Evolutionary conservation across 116 monocot species (phyloP).

Genomic region (Cymodocea nodosa): DNA sequence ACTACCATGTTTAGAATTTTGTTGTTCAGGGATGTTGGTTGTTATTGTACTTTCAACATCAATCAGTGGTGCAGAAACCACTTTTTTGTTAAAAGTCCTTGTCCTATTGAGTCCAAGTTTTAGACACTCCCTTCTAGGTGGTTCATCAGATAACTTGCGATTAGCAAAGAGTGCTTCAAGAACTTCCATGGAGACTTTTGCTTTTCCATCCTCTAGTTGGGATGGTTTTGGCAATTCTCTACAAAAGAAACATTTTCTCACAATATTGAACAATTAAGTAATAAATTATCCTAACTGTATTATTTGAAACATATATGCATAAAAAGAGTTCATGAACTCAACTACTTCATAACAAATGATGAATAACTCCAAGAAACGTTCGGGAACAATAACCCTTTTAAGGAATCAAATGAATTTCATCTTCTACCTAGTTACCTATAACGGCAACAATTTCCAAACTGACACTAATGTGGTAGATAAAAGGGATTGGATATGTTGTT

Average conservation of each 20-base stretch:
- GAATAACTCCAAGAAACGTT: too few relatives aligned
- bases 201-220: conserved; percentile 15
- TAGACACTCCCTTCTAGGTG: conserved; percentile 27
- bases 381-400: background rate
- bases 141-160: conserved; percentile 35
- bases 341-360: background rate
- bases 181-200: conserved; percentile 38
- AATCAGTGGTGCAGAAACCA: conserved; percentile 26
- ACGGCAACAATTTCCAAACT: too few relatives aligned
- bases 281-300: background rate
- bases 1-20: conserved; percentile 17
- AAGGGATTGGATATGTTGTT: too few relatives aligned
- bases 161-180: conserved; percentile 52
- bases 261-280: background rate
- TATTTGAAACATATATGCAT: background rate
- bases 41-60: conserved; percentile 11
- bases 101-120: conserved; percentile 53
- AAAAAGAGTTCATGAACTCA: background rate
- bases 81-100: conserved; percentile 26
- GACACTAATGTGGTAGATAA: too few relatives aligned
- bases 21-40: conserved; percentile 9
- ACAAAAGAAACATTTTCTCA: conserved; percentile 10
- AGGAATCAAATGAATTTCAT: too few relatives aligned
- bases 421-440: too few relatives aligned
- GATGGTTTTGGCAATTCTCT: conserved; percentile 11